Evolutionary conservation across 495 filamentous ascomycete genomes (phyloP).

Genomic region (Penicillium ochrochloron): DNA sequence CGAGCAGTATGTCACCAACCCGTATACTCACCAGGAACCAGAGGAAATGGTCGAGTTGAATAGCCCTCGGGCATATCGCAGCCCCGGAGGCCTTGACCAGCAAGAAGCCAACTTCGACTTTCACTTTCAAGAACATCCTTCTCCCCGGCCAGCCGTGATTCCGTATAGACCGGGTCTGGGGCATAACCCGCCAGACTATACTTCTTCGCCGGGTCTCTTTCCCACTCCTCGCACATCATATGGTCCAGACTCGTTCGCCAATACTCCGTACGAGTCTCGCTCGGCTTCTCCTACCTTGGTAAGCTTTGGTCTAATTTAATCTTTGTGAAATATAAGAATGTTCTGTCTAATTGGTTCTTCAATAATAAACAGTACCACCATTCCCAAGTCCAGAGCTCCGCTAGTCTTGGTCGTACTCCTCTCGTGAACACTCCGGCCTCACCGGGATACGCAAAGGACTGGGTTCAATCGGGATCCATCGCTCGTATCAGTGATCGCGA

Average conservation of each 20-base stretch:
- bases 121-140: constrained; percentile 19
- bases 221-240: constrained; percentile 27
- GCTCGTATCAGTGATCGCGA: constrained; percentile 45
- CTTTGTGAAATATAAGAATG: neutral
- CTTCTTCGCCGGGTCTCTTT: constrained; percentile 25
- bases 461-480: constrained; percentile 41
- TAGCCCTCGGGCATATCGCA: constrained; percentile 20
- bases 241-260: constrained; percentile 25
- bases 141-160: constrained; percentile 28
- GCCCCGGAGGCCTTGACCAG: constrained; percentile 2
- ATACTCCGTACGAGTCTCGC: constrained; percentile 34
- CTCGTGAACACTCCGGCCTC: constrained; percentile 33
- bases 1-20: constrained; percentile 4
- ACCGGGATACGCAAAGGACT: constrained; percentile 38
- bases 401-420: constrained; percentile 27
- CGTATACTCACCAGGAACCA: constrained; percentile 20
- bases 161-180: constrained; percentile 31
- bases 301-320: constrained; percentile 3
- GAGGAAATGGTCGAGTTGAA: constrained; percentile 39
- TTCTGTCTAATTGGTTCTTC: neutral
- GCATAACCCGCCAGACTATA: constrained; percentile 26
- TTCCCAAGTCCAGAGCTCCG: constrained; percentile 30
- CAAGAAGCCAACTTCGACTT: constrained; percentile 25
- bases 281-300: constrained; percentile 40
- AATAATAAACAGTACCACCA: constrained; percentile 29